Conservation (phyloP, 768 basidiomycete genomes). For the Boletus sp. region DNA sequence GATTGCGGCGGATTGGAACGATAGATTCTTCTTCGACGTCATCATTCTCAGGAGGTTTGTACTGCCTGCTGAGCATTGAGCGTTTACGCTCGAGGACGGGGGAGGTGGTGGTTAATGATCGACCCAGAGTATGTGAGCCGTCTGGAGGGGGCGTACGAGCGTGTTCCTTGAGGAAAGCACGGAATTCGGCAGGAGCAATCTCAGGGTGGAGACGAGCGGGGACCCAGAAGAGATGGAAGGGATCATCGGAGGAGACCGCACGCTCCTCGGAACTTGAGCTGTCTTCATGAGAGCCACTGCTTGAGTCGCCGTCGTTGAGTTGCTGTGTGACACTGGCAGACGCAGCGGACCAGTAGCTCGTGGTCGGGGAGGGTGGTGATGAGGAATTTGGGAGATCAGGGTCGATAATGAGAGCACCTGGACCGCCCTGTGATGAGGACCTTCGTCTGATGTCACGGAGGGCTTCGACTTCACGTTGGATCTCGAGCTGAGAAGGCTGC, state of each 20-base stretch:
- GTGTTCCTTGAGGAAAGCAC: conserved; percentile 93
- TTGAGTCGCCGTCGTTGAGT: conserved; percentile 44
- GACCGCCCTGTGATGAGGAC: conserved; percentile 70
- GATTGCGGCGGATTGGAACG: conserved; percentile 66
- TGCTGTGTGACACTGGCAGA: conserved; percentile 32
- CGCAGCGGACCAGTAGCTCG: conserved; percentile 48
- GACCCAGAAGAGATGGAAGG: conserved; percentile 96
- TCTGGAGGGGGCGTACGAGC: conserved; percentile 60
- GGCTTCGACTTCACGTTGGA: conserved; percentile 83
- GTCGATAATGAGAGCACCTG: conserved; percentile 82
- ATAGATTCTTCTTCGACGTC: conserved; percentile 70
- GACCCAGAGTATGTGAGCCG: conserved; percentile 38
- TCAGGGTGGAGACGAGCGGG: conserved; percentile 96
- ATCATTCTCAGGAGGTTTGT: conserved; percentile 78
- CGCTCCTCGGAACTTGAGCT: conserved; percentile 37
- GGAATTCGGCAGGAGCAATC: conserved; percentile 95
- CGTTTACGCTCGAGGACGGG: conserved; percentile 74
- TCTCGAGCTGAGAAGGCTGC: conserved; percentile 82
- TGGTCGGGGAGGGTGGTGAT: conserved; percentile 56
- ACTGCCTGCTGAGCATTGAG: conserved; percentile 94
- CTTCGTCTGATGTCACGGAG: conserved; percentile 81
- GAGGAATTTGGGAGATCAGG: conserved; percentile 85
- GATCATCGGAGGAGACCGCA: conserved; percentile 57
- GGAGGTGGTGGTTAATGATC: conserved; percentile 44
- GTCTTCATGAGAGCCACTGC: conserved; percentile 41